Evolutionary conservation across 164 flowering plant species (phyloP).

Genomic region (Akebia trifoliata): DNA sequence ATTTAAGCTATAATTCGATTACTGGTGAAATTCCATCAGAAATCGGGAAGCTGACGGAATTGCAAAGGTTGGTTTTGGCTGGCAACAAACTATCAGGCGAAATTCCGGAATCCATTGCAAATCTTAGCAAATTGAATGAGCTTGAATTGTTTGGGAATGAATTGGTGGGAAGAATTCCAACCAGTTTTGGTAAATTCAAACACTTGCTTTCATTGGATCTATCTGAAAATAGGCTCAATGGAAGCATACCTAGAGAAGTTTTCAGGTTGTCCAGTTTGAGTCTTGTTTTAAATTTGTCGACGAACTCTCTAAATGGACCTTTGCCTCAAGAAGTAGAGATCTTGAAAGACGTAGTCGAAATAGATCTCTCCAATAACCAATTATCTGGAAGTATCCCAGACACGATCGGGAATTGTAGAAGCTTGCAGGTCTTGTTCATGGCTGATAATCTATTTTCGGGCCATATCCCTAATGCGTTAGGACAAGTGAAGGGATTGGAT

Average conservation of each 20-base stretch:
- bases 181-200: constrained; percentile 20
- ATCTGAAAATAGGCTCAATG: constrained; percentile 44
- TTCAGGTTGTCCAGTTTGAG: constrained; percentile 22
- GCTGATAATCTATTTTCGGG: constrained; percentile 32
- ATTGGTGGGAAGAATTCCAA: constrained; percentile 40
- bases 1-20: constrained; percentile 25
- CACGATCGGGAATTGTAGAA: constrained; percentile 22
- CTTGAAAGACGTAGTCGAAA: not conserved
- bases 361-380: constrained; percentile 12
- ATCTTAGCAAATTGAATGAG: constrained; percentile 23
- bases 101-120: constrained; percentile 41
- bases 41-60: constrained; percentile 25
- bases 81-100: constrained; percentile 35
- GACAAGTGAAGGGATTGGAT: constrained; percentile 26
- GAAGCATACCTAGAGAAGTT: constrained; percentile 42
- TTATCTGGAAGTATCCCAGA: constrained; percentile 12
- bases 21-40: constrained; percentile 38
- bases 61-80: constrained; percentile 29
- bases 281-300: constrained; percentile 28
- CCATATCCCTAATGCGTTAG: constrained; percentile 31
- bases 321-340: constrained; percentile 34
- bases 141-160: constrained; percentile 36
- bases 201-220: constrained; percentile 30
- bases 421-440: constrained; percentile 31
- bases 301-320: constrained; percentile 34